Base-by-base conservation (phyloP, 2,329 filamentous ascomycete genomes). In the Keithomyces neogunnii region DNA sequence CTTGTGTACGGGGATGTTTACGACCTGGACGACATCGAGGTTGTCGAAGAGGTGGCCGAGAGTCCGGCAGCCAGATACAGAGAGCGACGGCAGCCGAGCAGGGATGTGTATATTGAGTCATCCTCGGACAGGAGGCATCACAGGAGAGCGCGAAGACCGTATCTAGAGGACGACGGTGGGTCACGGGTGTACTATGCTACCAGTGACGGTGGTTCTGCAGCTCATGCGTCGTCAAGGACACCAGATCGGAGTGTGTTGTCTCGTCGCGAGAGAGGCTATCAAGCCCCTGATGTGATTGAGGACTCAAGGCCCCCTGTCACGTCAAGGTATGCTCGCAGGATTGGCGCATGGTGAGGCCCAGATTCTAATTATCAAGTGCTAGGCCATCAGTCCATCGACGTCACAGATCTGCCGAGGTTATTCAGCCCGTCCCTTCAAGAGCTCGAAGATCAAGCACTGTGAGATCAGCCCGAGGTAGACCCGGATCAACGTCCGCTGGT, bases 251-350 rank as follows among this genome's bases (percentile, higher is more conserved):
- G 64, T 52, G 59, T 62, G 13, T 60, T 61, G 3, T 62, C 64
- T 39, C 64, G 60, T 45, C 58, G 60, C 35, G 60, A 57, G 45
- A 58, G 60, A 6, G 60, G 56, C 7, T 54, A 55, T 42, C 57
- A 62, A 38, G 56, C 60, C 2, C 47, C 59, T 1, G 64, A 64
- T 51, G 58, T 68, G 7, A 64, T 69, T 49, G 65, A 65, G 43
- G 59, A 60, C 43, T 65, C 67, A 42, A 60, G 67, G 8, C 67
- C 67, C 5, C 66, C 66, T 3, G 55, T 68, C 4, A 56, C 66
- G 5, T 66, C 66, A 52, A 66, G 63, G 66, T 66, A 49, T 28
- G 53, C 32, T 29, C 30, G 4, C n/a, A 48, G 33, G 6, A 5
- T 11, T 33, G 30, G 3, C 30, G 28, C n/a, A 10, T 11, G 19